Percentiles rank a stretch among this genome's conserved stretches.
Evolutionary conservation across 2,329 filamentous ascomycete genomes (phyloP).

Genomic region (Aspergillus alliaceus): DNA sequence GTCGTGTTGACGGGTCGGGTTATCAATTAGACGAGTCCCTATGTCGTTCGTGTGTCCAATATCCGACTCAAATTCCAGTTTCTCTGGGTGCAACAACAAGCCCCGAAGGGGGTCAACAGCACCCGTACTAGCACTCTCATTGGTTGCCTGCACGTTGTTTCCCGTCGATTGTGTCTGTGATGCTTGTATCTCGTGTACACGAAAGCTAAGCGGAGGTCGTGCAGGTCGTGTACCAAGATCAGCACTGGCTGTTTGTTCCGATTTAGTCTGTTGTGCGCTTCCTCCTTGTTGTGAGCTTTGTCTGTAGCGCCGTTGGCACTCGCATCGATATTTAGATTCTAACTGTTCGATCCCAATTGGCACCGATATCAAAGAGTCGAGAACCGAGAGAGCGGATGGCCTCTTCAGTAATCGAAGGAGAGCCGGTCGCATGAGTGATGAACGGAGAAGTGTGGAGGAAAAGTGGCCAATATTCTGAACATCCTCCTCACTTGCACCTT

Average conservation of each 20-base stretch:
- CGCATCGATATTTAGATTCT: constrained; percentile 16
- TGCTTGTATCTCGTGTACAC: constrained; percentile 29
- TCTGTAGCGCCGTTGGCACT: constrained; percentile 31
- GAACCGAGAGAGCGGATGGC: constrained; percentile 41
- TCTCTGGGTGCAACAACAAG: constrained; percentile 32
- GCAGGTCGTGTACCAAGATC: constrained; percentile 4
- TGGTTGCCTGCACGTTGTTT: neutral
- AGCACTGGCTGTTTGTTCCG: constrained; percentile 1
- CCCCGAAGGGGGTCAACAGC: constrained; percentile 9
- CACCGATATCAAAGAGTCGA: constrained; percentile 32
- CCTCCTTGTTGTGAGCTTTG: constrained; percentile 14
- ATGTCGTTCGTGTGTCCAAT: constrained; percentile 36
- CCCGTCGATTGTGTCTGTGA: constrained; percentile 4
- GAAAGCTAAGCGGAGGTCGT: constrained; percentile 8
- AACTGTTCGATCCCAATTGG: constrained; percentile 36
- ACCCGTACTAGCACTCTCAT: neutral
- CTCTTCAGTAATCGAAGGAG: constrained; percentile 45
- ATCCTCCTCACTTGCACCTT: constrained; percentile 25
- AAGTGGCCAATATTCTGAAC: constrained; percentile 19
- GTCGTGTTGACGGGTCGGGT: constrained; percentile 30
- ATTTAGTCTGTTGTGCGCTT: constrained; percentile 5
- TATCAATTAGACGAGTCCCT: constrained; percentile 41
- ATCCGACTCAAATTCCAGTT: constrained; percentile 44
- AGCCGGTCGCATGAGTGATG: constrained; percentile 42
- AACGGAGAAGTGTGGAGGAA: constrained; percentile 15